Percentiles rank a stretch among this genome's conserved stretches.
Conservation (phyloP, 2,329 filamentous ascomycete species). For the Exophiala spinifera region DNA sequence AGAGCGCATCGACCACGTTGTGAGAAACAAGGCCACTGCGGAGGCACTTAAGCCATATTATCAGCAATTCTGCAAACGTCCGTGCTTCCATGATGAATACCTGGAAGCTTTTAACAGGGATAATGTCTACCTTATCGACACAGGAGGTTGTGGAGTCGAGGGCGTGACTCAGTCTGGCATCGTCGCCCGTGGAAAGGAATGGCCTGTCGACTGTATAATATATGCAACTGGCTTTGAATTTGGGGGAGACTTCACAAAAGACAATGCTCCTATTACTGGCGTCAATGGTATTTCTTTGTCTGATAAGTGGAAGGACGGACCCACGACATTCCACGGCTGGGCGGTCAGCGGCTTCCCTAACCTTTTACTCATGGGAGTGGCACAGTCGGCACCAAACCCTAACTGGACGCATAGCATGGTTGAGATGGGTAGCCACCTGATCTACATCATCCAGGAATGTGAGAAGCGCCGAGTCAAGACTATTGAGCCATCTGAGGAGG, state of each 20-base stretch:
- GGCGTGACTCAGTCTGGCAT: conserved; percentile 47
- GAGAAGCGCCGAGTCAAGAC: conserved; percentile 3
- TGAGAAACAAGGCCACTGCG: conserved; percentile 52
- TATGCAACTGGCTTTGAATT: conserved; percentile 45
- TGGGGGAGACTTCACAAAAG: conserved; percentile 1
- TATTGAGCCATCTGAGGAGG: conserved; percentile 6
- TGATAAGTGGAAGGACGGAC: conserved; percentile 28
- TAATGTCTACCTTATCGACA: conserved; percentile 61
- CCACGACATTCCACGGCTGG: conserved; percentile 8
- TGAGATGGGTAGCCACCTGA: conserved; percentile 3
- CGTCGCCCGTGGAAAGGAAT: conserved; percentile 47
- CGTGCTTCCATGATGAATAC: conserved; percentile 60
- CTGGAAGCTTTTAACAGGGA: conserved; percentile 56
- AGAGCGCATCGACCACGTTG: conserved; percentile 47
- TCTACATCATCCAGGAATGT: not conserved
- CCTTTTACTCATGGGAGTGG: not conserved
- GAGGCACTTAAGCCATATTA: conserved; percentile 58
- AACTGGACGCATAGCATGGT: conserved; percentile 5
- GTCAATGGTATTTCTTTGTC: conserved; percentile 22
- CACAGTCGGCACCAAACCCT: conserved; percentile 1
- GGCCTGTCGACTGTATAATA: conserved; percentile 49
- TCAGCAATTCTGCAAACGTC: conserved; percentile 61
- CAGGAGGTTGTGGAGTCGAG: conserved; percentile 52
- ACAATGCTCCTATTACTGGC: conserved; percentile 27
- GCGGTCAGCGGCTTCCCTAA: conserved; percentile 11